Evolutionary conservation across 2,329 filamentous ascomycete species (phyloP).

Genomic region (Aureobasidium sp.): DNA sequence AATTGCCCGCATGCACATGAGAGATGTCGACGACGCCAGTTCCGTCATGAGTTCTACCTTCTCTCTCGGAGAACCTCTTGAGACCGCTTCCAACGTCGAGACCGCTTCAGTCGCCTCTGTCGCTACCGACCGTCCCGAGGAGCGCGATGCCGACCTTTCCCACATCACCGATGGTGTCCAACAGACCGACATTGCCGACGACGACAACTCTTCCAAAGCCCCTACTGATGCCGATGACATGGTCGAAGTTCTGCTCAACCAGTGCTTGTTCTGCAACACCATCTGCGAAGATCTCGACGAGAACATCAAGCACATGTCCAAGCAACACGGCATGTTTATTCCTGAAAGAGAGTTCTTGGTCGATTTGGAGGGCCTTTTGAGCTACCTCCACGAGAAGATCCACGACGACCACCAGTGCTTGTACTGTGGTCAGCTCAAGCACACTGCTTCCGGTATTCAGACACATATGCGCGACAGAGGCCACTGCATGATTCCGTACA

Average conservation of each 20-base stretch:
- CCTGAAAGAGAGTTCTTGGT: conserved; percentile 81
- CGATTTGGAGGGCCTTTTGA: conserved; percentile 73
- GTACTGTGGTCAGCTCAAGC: conserved; percentile 77
- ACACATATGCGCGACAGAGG: conserved; percentile 97
- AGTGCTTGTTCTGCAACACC: conserved; percentile 90
- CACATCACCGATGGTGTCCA: conserved; percentile 73
- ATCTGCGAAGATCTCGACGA: conserved; percentile 67
- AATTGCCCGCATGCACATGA: conserved; percentile 44
- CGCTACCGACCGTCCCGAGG: conserved; percentile 52
- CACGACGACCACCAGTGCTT: conserved; percentile 76
- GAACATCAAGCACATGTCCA: conserved; percentile 83
- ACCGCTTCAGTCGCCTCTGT: conserved; percentile 5
- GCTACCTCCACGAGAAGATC: conserved; percentile 72
- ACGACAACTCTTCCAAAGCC: conserved; percentile 24
- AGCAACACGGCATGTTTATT: conserved; percentile 91
- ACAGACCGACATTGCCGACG: conserved; percentile 50
- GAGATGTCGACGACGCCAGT: conserved; percentile 56
- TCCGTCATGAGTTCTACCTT: conserved; percentile 89
- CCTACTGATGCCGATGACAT: conserved; percentile 26
- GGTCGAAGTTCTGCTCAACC: conserved; percentile 36
- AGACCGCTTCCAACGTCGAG: conserved; percentile 34
- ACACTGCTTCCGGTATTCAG: conserved; percentile 72
- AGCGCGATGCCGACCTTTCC: conserved; percentile 59
- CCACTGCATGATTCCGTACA: conserved; percentile 94
- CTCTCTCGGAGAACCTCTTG: conserved; percentile 74